Conservation (phyloP, 108 stramenopile species). For the Fragilaria radians region DNA sequence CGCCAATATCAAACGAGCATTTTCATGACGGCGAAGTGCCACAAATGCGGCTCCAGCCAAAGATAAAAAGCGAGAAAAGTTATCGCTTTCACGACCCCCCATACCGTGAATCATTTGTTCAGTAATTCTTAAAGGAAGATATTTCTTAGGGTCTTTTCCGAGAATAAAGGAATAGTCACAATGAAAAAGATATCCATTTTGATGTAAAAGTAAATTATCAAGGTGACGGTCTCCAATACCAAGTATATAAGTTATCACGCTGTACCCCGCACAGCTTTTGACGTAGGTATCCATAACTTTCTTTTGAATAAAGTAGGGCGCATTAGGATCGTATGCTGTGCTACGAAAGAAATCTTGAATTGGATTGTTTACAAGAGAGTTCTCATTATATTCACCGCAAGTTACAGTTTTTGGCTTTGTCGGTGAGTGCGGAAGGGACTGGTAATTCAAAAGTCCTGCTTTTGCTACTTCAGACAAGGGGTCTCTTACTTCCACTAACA, state of each 20-base stretch:
- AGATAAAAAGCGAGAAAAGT: conserved; percentile 71
- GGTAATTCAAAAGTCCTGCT: conserved; percentile 57
- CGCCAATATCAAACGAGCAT: conserved; percentile 65
- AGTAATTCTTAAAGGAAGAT: conserved; percentile 79
- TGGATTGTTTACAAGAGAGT: conserved; percentile 43
- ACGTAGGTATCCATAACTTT: conserved; percentile 92
- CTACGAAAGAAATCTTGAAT: conserved; percentile 81
- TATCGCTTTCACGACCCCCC: conserved; percentile 81
- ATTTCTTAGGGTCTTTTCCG: conserved; percentile 83
- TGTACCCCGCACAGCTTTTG: conserved; percentile 96
- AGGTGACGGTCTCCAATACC: conserved; percentile 86
- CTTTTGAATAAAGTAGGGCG: conserved; percentile 65
- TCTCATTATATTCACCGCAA: conserved; percentile 13
- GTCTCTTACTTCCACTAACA: conserved; percentile 10
- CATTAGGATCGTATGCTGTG: conserved; percentile 51
- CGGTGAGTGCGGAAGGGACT: conserved; percentile 49
- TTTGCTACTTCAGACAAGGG: conserved; percentile 22
- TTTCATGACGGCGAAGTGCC: conserved; percentile 64
- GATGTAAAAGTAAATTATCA: conserved; percentile 82
- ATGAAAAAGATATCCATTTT: conserved; percentile 77
- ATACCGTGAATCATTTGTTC: conserved; percentile 82
- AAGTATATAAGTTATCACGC: conserved; percentile 95
- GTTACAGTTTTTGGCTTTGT: background rate
- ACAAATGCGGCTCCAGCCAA: conserved; percentile 77
- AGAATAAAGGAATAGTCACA: conserved; percentile 85